Evolutionary conservation across 495 filamentous ascomycete genomes (phyloP).

Genomic region (Corynascus novoguineensis): DNA sequence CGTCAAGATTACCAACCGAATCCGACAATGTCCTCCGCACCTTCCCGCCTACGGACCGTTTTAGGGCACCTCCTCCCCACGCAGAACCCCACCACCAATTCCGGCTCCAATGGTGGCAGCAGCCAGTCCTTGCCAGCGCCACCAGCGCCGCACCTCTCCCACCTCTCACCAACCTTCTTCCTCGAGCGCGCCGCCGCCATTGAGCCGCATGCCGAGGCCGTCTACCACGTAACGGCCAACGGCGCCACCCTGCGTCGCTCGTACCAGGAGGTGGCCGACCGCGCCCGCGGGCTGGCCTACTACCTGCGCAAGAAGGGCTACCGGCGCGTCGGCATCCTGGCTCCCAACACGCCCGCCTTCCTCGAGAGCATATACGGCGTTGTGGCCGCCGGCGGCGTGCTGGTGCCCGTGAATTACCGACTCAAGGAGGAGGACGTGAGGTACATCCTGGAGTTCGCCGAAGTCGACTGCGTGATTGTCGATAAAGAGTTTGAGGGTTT

Average conservation of each 20-base stretch:
- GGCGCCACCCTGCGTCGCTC: slow-evolving; percentile 61
- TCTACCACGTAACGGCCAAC: slow-evolving; percentile 83
- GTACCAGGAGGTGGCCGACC: slow-evolving; percentile 76
- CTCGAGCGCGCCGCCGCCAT: slow-evolving; percentile 82
- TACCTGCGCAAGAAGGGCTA: slow-evolving; percentile 67
- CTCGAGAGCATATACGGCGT: slow-evolving; percentile 87
- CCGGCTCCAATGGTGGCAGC: neutral
- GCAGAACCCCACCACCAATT: slow-evolving; percentile 9
- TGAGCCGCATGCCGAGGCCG: slow-evolving; percentile 81
- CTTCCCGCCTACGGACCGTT: slow-evolving; percentile 49
- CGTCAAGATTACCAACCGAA: neutral
- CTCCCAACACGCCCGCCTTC: slow-evolving; percentile 91
- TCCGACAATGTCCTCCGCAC: slow-evolving; percentile 40
- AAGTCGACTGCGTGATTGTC: slow-evolving; percentile 83
- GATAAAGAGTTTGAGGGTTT: slow-evolving; percentile 72
- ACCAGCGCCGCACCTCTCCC: slow-evolving; percentile 61
- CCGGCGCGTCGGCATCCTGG: slow-evolving; percentile 71
- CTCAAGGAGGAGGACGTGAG: slow-evolving; percentile 80
- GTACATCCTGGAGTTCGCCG: slow-evolving; percentile 82
- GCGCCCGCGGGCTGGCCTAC: slow-evolving; percentile 80
- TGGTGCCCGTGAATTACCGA: slow-evolving; percentile 84
- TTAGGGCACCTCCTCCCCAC: slow-evolving; percentile 54
- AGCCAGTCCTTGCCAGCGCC: slow-evolving; percentile 16
- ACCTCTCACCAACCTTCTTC: slow-evolving; percentile 84
- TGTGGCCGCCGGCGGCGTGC: slow-evolving; percentile 70